These are phyloP conservation scores for Persicaria tinctoria DNA, from an alignment of 148 eudicot species.

Conservation along the genomic window DNA sequence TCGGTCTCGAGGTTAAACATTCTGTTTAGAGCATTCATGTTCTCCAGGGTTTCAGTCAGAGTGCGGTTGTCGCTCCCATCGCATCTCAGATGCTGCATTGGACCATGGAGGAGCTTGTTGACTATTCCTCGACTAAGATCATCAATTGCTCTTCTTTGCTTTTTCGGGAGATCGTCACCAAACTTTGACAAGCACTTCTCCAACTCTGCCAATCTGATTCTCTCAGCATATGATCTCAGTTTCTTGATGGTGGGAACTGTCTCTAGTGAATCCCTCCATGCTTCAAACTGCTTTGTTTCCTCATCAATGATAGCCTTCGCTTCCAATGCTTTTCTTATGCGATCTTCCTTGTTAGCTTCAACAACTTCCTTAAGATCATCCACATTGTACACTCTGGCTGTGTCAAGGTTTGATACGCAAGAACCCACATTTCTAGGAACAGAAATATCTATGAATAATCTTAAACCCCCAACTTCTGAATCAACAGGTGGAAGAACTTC, in stretches of 20 bases:
- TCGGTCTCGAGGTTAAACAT: constrained; percentile 94
- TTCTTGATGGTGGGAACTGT: constrained; percentile 95
- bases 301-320: constrained; percentile 66
- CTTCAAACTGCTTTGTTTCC: constrained; percentile 72
- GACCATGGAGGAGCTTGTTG: constrained; percentile 86
- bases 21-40: constrained; percentile 89
- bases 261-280: constrained; percentile 87
- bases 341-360: constrained; percentile 87
- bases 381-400: constrained; percentile 63
- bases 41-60: constrained; percentile 73
- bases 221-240: constrained; percentile 82
- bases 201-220: constrained; percentile 75
- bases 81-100: constrained; percentile 91
- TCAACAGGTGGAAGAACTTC: constrained; percentile 50
- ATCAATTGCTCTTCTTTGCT: constrained; percentile 61
- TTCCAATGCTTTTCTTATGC: constrained; percentile 82
- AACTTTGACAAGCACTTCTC: constrained; percentile 75
- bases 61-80: constrained; percentile 86
- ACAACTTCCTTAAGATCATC: constrained; percentile 97
- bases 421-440: constrained; percentile 94
- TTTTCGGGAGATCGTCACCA: constrained; percentile 68
- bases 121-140: constrained; percentile 82
- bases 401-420: constrained; percentile 52
- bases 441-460: constrained; percentile 79
- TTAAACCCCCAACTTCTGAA: constrained; percentile 47